Percentiles rank a stretch among this genome's conserved stretches.
Evolutionary conservation across 1,284 basidiomycete genomes (phyloP).

Genomic region (Trichosporon asahii): DNA sequence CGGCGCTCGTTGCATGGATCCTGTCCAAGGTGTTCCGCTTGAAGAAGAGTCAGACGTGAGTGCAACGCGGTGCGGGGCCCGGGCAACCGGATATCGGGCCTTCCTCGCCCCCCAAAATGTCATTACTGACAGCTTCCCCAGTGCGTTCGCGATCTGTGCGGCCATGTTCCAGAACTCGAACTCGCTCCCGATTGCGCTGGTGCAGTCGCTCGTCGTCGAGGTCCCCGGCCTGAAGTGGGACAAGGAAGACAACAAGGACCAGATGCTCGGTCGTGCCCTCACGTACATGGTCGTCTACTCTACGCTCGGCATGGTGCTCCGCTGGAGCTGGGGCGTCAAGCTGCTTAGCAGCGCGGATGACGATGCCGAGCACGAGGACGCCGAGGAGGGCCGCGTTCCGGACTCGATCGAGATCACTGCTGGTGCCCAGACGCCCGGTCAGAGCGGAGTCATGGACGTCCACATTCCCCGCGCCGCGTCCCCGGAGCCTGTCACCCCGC

Average conservation of each 20-base stretch:
- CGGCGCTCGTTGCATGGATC: slow-evolving; percentile 53
- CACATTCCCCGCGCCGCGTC: slow-evolving; percentile 25
- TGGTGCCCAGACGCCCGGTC: not conserved
- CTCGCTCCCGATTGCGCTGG: slow-evolving; percentile 80
- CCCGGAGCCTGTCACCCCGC: slow-evolving; percentile 27
- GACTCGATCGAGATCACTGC: slow-evolving; percentile 2
- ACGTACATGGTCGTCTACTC: slow-evolving; percentile 90
- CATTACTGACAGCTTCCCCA: slow-evolving; percentile 41
- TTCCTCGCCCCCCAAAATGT: not conserved
- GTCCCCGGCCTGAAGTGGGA: slow-evolving; percentile 82
- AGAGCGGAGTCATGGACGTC: not conserved
- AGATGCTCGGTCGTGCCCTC: slow-evolving; percentile 86
- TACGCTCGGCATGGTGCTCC: slow-evolving; percentile 91
- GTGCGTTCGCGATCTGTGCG: slow-evolving; percentile 78
- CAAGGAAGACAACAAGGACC: slow-evolving; percentile 70
- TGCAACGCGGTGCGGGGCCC: not conserved
- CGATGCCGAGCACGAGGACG: slow-evolving; percentile 12
- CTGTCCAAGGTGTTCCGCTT: slow-evolving; percentile 50
- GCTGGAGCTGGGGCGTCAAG: slow-evolving; percentile 82
- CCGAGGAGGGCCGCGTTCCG: not conserved
- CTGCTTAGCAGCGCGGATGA: slow-evolving; percentile 71
- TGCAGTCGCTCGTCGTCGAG: slow-evolving; percentile 81
- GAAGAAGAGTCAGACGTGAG: slow-evolving; percentile 51
- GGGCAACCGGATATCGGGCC: not conserved
- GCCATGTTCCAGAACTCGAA: slow-evolving; percentile 63